A percentile compares a stretch with the other conserved stretches of the same genome.
Evolutionary conservation across 805 yeast species (phyloP).

Genomic region (Maudiozyma barnettii): DNA sequence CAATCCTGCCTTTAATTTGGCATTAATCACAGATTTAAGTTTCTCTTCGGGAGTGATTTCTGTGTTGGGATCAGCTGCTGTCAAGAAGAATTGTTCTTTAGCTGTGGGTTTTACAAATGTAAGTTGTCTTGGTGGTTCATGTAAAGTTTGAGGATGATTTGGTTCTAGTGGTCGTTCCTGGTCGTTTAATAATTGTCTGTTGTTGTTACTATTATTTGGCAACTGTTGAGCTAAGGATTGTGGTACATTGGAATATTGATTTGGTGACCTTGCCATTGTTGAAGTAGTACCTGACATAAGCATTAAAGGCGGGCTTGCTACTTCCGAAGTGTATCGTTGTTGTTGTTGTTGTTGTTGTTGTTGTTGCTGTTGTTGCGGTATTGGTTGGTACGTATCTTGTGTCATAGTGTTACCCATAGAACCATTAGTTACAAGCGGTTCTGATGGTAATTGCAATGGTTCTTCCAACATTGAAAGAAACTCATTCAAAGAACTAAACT

Average conservation of each 20-base stretch:
- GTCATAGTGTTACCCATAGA: too few species aligned
- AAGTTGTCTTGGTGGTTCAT: neutral
- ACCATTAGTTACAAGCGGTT: neutral
- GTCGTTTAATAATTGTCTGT: too few species aligned
- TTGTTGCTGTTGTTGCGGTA: neutral
- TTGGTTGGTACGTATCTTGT: too few species aligned
- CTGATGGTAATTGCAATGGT: slow-evolving; percentile 35
- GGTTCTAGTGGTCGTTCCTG: neutral
- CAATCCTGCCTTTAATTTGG: slow-evolving; percentile 87
- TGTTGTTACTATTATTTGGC: too few species aligned
- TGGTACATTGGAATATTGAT: too few species aligned
- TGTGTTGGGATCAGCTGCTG: slow-evolving; percentile 95
- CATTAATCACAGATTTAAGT: slow-evolving; percentile 84
- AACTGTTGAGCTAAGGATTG: too few species aligned
- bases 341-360: neutral
- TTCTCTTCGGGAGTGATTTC: slow-evolving; percentile 92
- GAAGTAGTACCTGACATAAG: too few species aligned
- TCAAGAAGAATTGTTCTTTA: slow-evolving; percentile 82
- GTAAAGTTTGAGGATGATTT: neutral
- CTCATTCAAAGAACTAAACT: slow-evolving; percentile 81
- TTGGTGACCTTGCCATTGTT: too few species aligned
- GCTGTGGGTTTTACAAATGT: slow-evolving; percentile 42
- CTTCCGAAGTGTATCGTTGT: too few species aligned
- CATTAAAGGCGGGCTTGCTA: neutral
- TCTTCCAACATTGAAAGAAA: slow-evolving; percentile 86